phyloP scores from a whole-genome alignment of 2,329 filamentous ascomycete genomes.

The Ceratocystis lukuohia region DNA sequence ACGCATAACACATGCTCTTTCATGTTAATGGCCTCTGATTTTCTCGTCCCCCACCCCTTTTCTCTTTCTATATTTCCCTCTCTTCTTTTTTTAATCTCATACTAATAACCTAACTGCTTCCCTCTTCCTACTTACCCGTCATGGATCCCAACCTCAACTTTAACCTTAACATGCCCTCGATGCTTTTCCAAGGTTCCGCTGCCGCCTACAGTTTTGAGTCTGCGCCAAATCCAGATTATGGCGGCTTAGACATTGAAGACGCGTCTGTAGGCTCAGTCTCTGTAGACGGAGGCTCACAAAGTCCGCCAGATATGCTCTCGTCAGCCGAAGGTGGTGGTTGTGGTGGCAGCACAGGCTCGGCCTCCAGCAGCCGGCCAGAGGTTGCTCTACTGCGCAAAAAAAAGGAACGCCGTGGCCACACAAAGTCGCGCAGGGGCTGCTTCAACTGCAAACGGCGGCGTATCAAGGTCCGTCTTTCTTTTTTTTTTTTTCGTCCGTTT shows the following conservation, averaged over 20 bases:
- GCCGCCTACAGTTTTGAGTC: slow-evolving; percentile 13
- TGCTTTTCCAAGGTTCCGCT: slow-evolving; percentile 12
- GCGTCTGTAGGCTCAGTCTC: slow-evolving; percentile 15
- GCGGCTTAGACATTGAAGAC: slow-evolving; percentile 15
- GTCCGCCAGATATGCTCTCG: slow-evolving; percentile 11
- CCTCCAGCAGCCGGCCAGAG: slow-evolving; percentile 1
- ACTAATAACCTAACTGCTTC: neutral
- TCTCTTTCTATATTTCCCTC: neutral
- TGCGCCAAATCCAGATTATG: slow-evolving; percentile 10
- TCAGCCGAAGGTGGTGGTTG: neutral
- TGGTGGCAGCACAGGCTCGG: neutral
- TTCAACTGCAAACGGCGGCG: slow-evolving; percentile 54
- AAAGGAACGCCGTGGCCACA: slow-evolving; percentile 46
- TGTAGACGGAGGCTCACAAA: slow-evolving; percentile 14
- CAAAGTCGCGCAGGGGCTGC: slow-evolving; percentile 51
- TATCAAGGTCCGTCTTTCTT: slow-evolving; percentile 39
- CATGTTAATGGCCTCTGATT: neutral
- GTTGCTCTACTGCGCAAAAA: slow-evolving; percentile 11
- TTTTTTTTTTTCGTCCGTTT: neutral
- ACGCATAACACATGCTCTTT: neutral
- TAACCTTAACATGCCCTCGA: slow-evolving; percentile 13
- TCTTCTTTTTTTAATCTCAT: neutral
- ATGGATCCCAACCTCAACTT: slow-evolving; percentile 15
- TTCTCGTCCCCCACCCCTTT: neutral
- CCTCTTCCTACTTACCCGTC: neutral